Conservation (phyloP, 2,329 filamentous ascomycete species). For the Colletotrichum somersetense region DNA sequence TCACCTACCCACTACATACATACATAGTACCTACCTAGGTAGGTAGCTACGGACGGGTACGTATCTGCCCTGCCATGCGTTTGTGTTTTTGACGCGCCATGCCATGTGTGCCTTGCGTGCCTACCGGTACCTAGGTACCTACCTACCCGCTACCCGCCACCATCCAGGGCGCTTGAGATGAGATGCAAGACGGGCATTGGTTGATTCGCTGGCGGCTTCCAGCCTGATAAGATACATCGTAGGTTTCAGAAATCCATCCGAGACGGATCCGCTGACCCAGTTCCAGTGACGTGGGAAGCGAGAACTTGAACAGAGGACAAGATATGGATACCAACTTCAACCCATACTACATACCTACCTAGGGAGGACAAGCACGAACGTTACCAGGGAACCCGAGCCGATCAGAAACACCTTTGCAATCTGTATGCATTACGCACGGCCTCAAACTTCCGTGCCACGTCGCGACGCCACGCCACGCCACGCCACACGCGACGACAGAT, state of each 20-base stretch:
- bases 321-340: neutral
- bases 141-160: conserved; percentile 11
- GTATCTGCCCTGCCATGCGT: neutral
- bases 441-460: conserved; percentile 6
- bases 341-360: neutral
- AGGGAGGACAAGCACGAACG: neutral
- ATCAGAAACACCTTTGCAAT: neutral
- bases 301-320: neutral
- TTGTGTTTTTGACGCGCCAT: neutral
- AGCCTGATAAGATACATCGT: neutral
- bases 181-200: conserved; percentile 20
- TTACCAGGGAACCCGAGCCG: neutral
- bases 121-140: too few species aligned
- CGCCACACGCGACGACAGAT: too few species aligned
- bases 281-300: neutral
- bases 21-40: too few species aligned
- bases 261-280: neutral
- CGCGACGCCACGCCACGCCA: neutral
- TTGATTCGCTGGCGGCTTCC: conserved; percentile 8
- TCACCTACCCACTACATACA: too few species aligned
- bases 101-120: too few species aligned
- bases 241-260: neutral
- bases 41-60: neutral
- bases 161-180: conserved; percentile 4
- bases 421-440: neutral